phyloP scores from a whole-genome alignment of 805 yeast genomes.

The Middelhovenomyces tepae region DNA sequence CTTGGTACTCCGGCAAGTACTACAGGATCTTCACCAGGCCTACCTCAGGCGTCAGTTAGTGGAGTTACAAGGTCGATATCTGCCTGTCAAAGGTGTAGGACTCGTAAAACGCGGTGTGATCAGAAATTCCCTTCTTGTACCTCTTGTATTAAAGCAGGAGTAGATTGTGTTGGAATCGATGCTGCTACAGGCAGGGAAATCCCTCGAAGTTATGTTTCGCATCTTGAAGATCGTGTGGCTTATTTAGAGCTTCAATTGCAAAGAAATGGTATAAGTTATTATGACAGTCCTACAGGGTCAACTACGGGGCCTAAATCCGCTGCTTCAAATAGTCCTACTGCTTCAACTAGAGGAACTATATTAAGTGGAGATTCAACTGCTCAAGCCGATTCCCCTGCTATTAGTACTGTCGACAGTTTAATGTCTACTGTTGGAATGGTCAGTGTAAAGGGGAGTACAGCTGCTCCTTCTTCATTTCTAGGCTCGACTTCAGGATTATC shows the following conservation, averaged over 20 bases:
- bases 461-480: conserved; percentile 19
- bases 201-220: conserved; percentile 62
- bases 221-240: conserved; percentile 57
- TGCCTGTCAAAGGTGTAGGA: conserved; percentile 78
- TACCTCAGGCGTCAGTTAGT: not conserved
- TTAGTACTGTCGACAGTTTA: conserved; percentile 16
- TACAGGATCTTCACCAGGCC: too few species aligned
- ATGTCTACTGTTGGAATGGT: conserved; percentile 23
- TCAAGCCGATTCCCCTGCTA: conserved; percentile 6
- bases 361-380: conserved; percentile 4
- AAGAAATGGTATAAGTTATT: conserved; percentile 29
- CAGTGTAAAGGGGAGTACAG: conserved; percentile 18
- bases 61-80: conserved; percentile 48
- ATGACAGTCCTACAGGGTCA: conserved; percentile 4
- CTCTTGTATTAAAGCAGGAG: conserved; percentile 54
- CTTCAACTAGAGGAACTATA: not conserved
- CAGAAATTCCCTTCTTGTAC: conserved; percentile 59
- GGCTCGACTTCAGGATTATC: conserved; percentile 44
- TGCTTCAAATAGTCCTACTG: not conserved
- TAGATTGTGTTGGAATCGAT: conserved; percentile 74
- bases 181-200: conserved; percentile 83
- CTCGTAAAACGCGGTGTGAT: conserved; percentile 58
- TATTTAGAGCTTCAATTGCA: conserved; percentile 45
- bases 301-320: not conserved
- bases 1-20: too few species aligned